Conservation (phyloP, 1,284 basidiomycete species). For the Trichosporon sp. region DNA sequence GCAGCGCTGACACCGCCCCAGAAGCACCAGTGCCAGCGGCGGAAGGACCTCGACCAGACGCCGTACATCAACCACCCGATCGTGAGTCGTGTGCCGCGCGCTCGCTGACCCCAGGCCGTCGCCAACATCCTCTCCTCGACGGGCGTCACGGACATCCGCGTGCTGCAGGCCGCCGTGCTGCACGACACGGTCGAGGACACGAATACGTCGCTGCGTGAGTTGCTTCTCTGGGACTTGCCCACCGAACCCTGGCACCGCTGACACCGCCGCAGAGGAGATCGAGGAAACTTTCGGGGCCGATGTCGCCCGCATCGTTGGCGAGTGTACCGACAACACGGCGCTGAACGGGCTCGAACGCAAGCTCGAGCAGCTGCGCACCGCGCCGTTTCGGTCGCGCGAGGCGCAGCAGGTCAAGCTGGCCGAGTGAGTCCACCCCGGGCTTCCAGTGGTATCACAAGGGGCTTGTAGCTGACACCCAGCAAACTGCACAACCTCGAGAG, state of each 20-base stretch:
- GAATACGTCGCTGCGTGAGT: constrained; percentile 41
- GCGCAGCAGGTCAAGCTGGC: constrained; percentile 51
- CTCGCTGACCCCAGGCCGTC: constrained; percentile 30
- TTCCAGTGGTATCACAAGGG: too few relatives aligned
- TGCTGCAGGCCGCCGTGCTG: constrained; percentile 48
- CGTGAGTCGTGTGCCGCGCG: constrained; percentile 17
- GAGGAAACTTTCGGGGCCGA: constrained; percentile 39
- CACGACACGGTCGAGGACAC: constrained; percentile 53
- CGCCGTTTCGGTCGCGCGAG: constrained; percentile 41
- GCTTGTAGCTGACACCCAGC: constrained; percentile 19
- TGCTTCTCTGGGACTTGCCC: background rate
- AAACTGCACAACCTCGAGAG: constrained; percentile 51
- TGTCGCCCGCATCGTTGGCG: constrained; percentile 47
- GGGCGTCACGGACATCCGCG: constrained; percentile 42
- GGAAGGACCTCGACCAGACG: constrained; percentile 48
- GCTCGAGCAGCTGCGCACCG: constrained; percentile 46
- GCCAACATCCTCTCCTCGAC: constrained; percentile 45
- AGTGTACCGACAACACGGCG: constrained; percentile 43
- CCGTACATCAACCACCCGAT: constrained; percentile 51
- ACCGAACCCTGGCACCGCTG: too few relatives aligned
- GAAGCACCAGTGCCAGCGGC: constrained; percentile 49
- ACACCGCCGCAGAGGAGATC: constrained; percentile 45
- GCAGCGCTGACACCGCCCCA: constrained; percentile 11
- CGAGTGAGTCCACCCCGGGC: constrained; percentile 46
- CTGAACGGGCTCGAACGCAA: constrained; percentile 42